Evolutionary conservation across 2,329 filamentous ascomycete species (phyloP), one percentile per base, ranked within the genome.

Genomic region (Aspergillus caelatus): DNA sequence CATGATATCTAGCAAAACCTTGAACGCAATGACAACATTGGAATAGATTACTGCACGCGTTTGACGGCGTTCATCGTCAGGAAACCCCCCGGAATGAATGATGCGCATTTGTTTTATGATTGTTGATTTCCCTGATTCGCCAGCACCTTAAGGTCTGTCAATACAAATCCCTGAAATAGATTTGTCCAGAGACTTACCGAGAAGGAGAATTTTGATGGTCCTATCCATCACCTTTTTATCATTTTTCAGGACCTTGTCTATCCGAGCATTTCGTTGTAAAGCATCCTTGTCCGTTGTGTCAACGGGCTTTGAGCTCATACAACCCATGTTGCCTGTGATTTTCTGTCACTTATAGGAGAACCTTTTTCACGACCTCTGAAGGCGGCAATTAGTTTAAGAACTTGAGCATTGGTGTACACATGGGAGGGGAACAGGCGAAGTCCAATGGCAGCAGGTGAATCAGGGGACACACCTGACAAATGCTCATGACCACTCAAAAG

Each of bases 71-170:
- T 98, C 95, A 68, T 88, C 89, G 73, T 92, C 91, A 74, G 89
- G 92, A 82, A 98, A 98, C 57, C 95, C 94, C 78, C 93, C 89
- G 16, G 93, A 89, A 78, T 98, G 95, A 72, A 99, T 97, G 79
- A 99, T 89, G 78, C 94, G 94, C 95, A 99, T 98, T 84, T 98
- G 94, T 83, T 98, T 98, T 69, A 98, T 87, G 64, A 98, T 94
- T 1, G 94, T 98, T 10, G 94, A 97, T 81, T 98, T 98, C 69
- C 94, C 92, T 63, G 91, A 95, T 81, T 98, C 94, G 75, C 94
- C 94, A 72, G 94, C 94, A 78, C 94, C 94, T 97, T 56, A 16
- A 41, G 1, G 28, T 32, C 8, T 32, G 16, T 52, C 4, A 52
- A 52, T 32, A 52, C 11, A 19, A 30, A 19, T 30, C 14, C 11